Evolutionary conservation across 306 rosid genomes (phyloP).

Genomic region (Astragalus glycyphyllos): DNA sequence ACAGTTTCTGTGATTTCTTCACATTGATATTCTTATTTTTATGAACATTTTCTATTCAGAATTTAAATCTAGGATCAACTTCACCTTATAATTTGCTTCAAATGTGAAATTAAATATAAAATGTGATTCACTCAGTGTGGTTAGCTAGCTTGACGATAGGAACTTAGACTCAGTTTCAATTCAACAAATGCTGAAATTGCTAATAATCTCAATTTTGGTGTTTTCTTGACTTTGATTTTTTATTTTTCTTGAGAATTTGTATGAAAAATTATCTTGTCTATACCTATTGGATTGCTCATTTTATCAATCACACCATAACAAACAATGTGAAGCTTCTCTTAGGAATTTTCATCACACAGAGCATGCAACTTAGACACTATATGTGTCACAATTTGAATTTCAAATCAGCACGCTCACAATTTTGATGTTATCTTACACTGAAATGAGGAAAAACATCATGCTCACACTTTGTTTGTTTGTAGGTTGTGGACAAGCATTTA

Average conservation of each 20-base stretch:
- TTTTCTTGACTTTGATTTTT: constrained; percentile 1
- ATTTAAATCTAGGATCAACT: background rate
- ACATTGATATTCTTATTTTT: background rate
- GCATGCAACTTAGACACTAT: background rate
- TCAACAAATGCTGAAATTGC: background rate
- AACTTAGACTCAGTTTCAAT: constrained; percentile 2
- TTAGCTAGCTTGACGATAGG: background rate
- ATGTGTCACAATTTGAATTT: background rate
- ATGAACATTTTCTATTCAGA: background rate
- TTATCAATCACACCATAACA: background rate
- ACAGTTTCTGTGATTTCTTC: background rate
- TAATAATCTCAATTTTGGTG: background rate
- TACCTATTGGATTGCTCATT: background rate
- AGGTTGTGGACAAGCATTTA: constrained; percentile 97
- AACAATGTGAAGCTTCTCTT: background rate
- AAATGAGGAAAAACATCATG: constrained; percentile 38
- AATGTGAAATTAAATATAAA: constrained; percentile 11
- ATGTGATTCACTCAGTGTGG: background rate
- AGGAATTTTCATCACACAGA: background rate
- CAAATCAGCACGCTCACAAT: background rate
- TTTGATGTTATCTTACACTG: constrained; percentile 11
- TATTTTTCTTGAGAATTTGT: background rate
- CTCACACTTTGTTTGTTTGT: constrained; percentile 45
- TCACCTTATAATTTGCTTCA: background rate
- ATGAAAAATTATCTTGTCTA: background rate